Percentiles rank a stretch among this genome's conserved stretches.
phyloP scores from a whole-genome alignment of 805 yeast species.

The Kodamaea leandrae region DNA sequence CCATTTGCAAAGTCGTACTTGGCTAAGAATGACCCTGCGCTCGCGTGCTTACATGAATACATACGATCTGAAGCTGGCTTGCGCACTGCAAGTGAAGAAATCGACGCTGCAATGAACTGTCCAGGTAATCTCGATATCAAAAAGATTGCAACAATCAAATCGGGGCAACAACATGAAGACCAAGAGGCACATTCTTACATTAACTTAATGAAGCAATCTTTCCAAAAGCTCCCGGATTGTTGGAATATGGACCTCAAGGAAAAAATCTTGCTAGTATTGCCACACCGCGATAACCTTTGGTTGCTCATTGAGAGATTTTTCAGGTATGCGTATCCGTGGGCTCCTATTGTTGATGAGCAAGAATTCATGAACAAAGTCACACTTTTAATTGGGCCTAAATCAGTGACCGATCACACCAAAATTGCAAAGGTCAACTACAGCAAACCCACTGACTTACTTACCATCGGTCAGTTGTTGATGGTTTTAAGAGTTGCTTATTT shows the following conservation, averaged over 20 bases:
- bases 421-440: slow-evolving; percentile 26
- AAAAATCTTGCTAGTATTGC: slow-evolving; percentile 13
- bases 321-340: slow-evolving; percentile 16
- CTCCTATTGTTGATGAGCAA: slow-evolving; percentile 22
- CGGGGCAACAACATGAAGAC: background rate
- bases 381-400: slow-evolving; percentile 15
- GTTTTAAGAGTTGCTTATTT: slow-evolving; percentile 34
- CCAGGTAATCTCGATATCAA: slow-evolving; percentile 6
- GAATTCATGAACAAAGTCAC: slow-evolving; percentile 17
- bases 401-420: slow-evolving; percentile 17
- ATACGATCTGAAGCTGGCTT: slow-evolving; percentile 3
- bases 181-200: slow-evolving; percentile 2
- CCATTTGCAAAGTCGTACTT: slow-evolving; percentile 11
- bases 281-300: slow-evolving; percentile 17
- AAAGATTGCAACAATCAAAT: slow-evolving; percentile 9
- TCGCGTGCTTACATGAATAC: slow-evolving; percentile 6
- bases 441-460: slow-evolving; percentile 28
- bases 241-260: slow-evolving; percentile 7
- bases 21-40: slow-evolving; percentile 7
- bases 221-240: slow-evolving; percentile 4
- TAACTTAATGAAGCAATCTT: slow-evolving; percentile 9
- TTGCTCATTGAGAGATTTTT: slow-evolving; percentile 18
- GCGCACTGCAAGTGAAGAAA: slow-evolving; percentile 3
- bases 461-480: slow-evolving; percentile 31
- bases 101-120: background rate